Evolutionary conservation across 1,284 basidiomycete genomes (phyloP).

Genomic region (Trichosporon sp.): DNA sequence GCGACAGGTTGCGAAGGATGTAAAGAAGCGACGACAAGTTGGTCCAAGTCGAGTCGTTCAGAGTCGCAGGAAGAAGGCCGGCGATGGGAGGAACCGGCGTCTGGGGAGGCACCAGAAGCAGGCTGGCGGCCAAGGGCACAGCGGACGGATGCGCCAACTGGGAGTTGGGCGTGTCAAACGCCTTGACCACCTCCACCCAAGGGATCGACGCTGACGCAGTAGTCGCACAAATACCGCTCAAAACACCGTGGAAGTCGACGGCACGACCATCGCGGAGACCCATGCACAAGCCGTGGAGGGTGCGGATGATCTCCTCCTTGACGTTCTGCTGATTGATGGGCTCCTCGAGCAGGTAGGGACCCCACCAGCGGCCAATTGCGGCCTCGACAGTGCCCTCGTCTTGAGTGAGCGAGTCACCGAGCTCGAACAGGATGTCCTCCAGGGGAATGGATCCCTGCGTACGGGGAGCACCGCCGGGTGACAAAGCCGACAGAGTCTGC

Average conservation of each 20-base stretch:
- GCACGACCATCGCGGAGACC: constrained; percentile 54
- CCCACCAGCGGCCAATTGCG: constrained; percentile 55
- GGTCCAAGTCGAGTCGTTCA: constrained; percentile 68
- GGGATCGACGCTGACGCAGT: constrained; percentile 66
- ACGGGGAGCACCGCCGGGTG: constrained; percentile 51
- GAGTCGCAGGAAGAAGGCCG: constrained; percentile 53
- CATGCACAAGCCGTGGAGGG: constrained; percentile 48
- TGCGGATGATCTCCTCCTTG: constrained; percentile 44
- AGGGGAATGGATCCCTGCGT: constrained; percentile 47
- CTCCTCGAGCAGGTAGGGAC: constrained; percentile 45
- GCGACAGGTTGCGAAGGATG: constrained; percentile 82
- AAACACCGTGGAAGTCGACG: constrained; percentile 52
- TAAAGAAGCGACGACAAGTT: constrained; percentile 84
- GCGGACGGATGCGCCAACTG: constrained; percentile 52
- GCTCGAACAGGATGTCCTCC: constrained; percentile 56
- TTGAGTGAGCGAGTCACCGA: constrained; percentile 54
- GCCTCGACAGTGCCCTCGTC: constrained; percentile 55
- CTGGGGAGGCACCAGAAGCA: constrained; percentile 57
- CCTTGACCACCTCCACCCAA: constrained; percentile 68
- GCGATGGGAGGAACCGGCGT: constrained; percentile 55
- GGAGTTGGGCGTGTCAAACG: constrained; percentile 51
- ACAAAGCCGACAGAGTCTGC: constrained; percentile 52
- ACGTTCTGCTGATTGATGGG: constrained; percentile 38
- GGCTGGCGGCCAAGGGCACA: constrained; percentile 51
- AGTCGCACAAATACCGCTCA: constrained; percentile 73